These are phyloP conservation scores for Coniochaeta sp. DNA, from an alignment of 2,329 filamentous ascomycete genomes.

Conservation along the genomic window DNA sequence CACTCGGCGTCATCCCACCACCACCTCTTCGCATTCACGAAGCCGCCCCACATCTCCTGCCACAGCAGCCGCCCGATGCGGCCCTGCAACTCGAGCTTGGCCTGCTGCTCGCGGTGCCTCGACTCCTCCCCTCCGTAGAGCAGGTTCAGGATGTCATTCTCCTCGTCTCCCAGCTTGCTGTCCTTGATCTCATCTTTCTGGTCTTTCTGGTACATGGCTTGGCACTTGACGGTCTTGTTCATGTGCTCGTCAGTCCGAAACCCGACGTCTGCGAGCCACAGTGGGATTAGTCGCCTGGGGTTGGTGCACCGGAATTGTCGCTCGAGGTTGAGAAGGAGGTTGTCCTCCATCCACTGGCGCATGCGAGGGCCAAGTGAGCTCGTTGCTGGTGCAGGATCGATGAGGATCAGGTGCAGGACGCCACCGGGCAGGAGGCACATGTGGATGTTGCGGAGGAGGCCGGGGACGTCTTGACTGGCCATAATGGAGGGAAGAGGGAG, in stretches of 20 bases:
- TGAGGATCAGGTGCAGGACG: conserved; percentile 50
- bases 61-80: conserved; percentile 51
- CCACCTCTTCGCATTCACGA: conserved; percentile 42
- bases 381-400: conserved; percentile 54
- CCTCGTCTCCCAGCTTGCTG: conserved; percentile 13
- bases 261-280: conserved; percentile 50
- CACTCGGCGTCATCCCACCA: conserved; percentile 56
- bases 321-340: conserved; percentile 54
- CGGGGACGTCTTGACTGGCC: conserved; percentile 47
- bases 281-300: conserved; percentile 50
- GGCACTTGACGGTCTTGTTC: conserved; percentile 15
- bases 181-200: conserved; percentile 5
- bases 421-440: conserved; percentile 49
- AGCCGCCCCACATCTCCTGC: conserved; percentile 53
- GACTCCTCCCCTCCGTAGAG: neutral
- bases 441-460: conserved; percentile 48
- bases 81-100: conserved; percentile 41
- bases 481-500: conserved; percentile 51
- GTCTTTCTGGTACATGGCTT: neutral
- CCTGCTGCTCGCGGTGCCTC: conserved; percentile 19
- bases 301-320: conserved; percentile 51
- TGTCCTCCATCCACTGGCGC: conserved; percentile 53
- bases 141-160: conserved; percentile 1
- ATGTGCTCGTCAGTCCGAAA: conserved; percentile 27
- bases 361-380: conserved; percentile 50